Conservation (phyloP, 2,329 filamentous ascomycete species). For the Chaetomiaceae sp. region DNA sequence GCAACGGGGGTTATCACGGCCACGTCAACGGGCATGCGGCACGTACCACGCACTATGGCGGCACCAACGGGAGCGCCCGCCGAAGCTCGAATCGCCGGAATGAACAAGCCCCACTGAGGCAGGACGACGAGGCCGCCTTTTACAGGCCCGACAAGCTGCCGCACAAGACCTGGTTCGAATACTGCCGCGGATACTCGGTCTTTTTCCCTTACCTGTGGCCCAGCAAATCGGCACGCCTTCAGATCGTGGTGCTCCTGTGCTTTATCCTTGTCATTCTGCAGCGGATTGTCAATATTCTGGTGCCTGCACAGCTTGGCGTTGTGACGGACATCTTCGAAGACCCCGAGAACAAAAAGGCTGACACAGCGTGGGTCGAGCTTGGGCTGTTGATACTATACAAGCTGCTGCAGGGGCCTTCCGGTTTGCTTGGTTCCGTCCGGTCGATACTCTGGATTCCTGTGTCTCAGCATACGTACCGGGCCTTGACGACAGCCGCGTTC, state of each 20-base stretch:
- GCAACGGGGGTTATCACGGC: slow-evolving; percentile 31
- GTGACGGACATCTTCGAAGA: slow-evolving; percentile 76
- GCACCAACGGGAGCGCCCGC: slow-evolving; percentile 24
- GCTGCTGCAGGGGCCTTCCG: slow-evolving; percentile 81
- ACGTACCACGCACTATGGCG: slow-evolving; percentile 23
- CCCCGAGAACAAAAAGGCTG: slow-evolving; percentile 31
- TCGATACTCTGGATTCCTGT: slow-evolving; percentile 93
- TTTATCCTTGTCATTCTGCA: slow-evolving; percentile 75
- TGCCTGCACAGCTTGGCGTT: slow-evolving; percentile 71
- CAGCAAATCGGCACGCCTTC: slow-evolving; percentile 64
- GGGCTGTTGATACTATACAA: slow-evolving; percentile 71
- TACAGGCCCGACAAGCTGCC: slow-evolving; percentile 83
- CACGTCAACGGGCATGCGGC: slow-evolving; percentile 17
- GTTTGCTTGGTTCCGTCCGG: slow-evolving; percentile 74
- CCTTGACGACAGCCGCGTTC: slow-evolving; percentile 89
- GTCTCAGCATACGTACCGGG: slow-evolving; percentile 92
- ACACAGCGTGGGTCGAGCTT: slow-evolving; percentile 68
- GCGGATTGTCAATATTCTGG: slow-evolving; percentile 76
- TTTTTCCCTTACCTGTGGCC: slow-evolving; percentile 99
- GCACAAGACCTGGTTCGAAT: slow-evolving; percentile 92
- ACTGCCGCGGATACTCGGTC: slow-evolving; percentile 81
- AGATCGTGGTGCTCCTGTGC: slow-evolving; percentile 74
- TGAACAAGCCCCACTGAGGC: slow-evolving; percentile 36
- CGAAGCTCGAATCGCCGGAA: slow-evolving; percentile 35
- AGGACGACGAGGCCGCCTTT: slow-evolving; percentile 69